phyloP scores from a whole-genome alignment of 108 stramenopile genomes.

The Nitzschia putrida region DNA sequence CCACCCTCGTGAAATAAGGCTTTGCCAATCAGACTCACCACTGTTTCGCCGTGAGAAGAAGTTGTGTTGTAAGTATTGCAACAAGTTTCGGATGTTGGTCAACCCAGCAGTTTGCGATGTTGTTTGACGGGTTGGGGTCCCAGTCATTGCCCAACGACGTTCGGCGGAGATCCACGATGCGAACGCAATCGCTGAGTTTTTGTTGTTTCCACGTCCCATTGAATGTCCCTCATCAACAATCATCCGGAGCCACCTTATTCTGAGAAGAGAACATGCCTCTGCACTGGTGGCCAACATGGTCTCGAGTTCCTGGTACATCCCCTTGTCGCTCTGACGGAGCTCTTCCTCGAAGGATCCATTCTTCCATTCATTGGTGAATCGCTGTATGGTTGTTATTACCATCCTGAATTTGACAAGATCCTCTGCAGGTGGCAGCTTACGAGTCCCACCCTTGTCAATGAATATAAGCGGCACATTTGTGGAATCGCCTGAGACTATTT shows the following conservation, averaged over 20 bases:
- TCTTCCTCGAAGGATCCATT: constrained; percentile 76
- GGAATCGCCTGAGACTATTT: constrained; percentile 6
- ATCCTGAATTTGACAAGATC: constrained; percentile 66
- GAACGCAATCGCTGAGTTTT: constrained; percentile 71
- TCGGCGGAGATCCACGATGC: constrained; percentile 74
- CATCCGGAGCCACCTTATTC: constrained; percentile 75
- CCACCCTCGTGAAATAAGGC: constrained; percentile 54
- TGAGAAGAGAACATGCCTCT: constrained; percentile 67
- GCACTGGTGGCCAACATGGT: background rate
- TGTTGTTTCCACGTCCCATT: constrained; percentile 61
- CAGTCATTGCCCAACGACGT: constrained; percentile 83
- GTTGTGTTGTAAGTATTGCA: constrained; percentile 70
- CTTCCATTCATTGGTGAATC: constrained; percentile 78
- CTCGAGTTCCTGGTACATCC: background rate
- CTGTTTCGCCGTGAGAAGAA: constrained; percentile 58
- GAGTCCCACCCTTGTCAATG: constrained; percentile 59
- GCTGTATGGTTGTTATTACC: constrained; percentile 70
- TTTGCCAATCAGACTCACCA: constrained; percentile 61
- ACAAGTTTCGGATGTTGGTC: constrained; percentile 54
- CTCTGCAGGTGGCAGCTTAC: constrained; percentile 52
- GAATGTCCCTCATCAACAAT: constrained; percentile 86
- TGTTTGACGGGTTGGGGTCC: constrained; percentile 80
- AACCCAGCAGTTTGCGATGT: constrained; percentile 42
- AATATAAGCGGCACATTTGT: constrained; percentile 64
- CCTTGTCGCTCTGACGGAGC: constrained; percentile 25